Conservation (phyloP, 345 rosid genomes). For the Noccaea caerulescens region DNA sequence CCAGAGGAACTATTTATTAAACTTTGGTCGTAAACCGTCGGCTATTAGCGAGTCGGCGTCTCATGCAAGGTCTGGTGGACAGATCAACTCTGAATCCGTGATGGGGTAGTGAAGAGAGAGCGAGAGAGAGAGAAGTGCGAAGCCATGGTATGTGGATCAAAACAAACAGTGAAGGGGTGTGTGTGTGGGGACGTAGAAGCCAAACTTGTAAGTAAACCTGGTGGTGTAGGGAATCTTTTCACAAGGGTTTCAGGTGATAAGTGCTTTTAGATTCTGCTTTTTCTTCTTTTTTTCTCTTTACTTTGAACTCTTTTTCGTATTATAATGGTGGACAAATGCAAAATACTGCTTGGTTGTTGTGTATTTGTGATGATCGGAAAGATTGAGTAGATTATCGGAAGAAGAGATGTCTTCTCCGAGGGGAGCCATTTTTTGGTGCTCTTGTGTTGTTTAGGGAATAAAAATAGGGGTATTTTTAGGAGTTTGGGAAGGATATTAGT, state of each 20-base stretch:
- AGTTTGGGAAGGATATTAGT: constrained; percentile 28
- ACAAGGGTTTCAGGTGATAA: constrained; percentile 40
- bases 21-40: constrained; percentile 72
- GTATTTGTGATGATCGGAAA: constrained; percentile 53
- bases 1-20: constrained; percentile 77
- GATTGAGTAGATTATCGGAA: constrained; percentile 48
- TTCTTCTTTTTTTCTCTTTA: constrained; percentile 7
- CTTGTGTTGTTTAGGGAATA: constrained; percentile 45
- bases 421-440: constrained; percentile 72
- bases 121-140: constrained; percentile 13
- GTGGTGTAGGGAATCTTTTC: constrained; percentile 46
- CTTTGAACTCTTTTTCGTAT: constrained; percentile 31
- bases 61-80: constrained; percentile 52
- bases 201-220: constrained; percentile 46
- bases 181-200: constrained; percentile 39
- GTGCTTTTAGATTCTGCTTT: constrained; percentile 31
- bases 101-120: constrained; percentile 49
- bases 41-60: constrained; percentile 51
- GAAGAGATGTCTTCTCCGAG: constrained; percentile 42
- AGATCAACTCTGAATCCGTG: constrained; percentile 75
- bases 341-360: constrained; percentile 48
- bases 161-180: constrained; percentile 21
- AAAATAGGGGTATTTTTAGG: constrained; percentile 8
- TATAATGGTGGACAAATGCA: constrained; percentile 43
- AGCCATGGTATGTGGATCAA: constrained; percentile 24